These are phyloP conservation scores for Furcasterigmium furcatum DNA, from an alignment of 2,329 filamentous ascomycete genomes.

Conservation along the genomic window DNA sequence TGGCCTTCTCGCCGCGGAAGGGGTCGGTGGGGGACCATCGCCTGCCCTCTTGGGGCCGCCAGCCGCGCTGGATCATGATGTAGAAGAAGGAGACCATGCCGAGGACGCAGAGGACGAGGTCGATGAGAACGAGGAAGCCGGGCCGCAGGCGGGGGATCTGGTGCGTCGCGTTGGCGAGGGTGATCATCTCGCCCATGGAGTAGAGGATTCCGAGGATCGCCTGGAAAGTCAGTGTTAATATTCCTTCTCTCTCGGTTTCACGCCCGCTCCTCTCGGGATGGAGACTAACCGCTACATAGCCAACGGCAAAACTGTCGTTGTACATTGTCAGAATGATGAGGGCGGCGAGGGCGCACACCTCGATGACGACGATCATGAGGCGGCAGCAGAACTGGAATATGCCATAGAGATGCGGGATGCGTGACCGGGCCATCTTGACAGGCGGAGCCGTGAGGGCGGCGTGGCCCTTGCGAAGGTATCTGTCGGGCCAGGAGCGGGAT, in stretches of 20 bases:
- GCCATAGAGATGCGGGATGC: slow-evolving; percentile 13
- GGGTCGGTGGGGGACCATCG: slow-evolving; percentile 9
- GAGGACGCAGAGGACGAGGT: slow-evolving; percentile 13
- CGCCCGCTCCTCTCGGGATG: too few species aligned
- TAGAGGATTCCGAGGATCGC: slow-evolving; percentile 36
- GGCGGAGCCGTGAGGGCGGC: neutral
- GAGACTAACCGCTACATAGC: slow-evolving; percentile 10
- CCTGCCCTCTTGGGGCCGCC: slow-evolving; percentile 6
- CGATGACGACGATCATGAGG: slow-evolving; percentile 12
- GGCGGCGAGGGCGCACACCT: slow-evolving; percentile 13
- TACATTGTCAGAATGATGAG: slow-evolving; percentile 12
- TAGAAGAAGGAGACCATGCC: slow-evolving; percentile 15
- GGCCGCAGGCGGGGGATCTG: slow-evolving; percentile 13
- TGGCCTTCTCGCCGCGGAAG: slow-evolving; percentile 11
- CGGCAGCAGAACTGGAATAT: slow-evolving; percentile 15
- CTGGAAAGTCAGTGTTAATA: slow-evolving; percentile 1
- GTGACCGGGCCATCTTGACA: slow-evolving; percentile 11
- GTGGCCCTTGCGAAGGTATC: too few species aligned
- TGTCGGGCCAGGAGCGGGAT: too few species aligned
- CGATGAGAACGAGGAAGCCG: slow-evolving; percentile 11
- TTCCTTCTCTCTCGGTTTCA: too few species aligned
- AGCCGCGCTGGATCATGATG: slow-evolving; percentile 14
- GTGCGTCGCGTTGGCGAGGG: slow-evolving; percentile 14
- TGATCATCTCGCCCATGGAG: slow-evolving; percentile 31
- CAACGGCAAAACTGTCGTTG: slow-evolving; percentile 9